Base-by-base conservation (phyloP, 106 monocot species). In the Dendrobium chrysotoxum region DNA sequence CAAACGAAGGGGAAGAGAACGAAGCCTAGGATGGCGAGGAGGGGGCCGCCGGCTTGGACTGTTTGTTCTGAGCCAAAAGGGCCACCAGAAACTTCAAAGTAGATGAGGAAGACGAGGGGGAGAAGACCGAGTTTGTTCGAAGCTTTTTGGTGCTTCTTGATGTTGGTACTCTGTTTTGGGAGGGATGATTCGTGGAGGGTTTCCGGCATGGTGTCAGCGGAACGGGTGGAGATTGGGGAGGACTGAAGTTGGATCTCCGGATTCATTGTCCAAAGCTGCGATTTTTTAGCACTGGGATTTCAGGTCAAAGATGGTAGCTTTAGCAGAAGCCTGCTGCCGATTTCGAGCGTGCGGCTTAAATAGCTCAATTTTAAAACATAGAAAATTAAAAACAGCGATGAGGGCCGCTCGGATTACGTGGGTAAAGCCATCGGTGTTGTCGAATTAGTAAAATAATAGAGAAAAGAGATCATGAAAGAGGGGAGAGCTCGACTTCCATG, bases 41-140 rank as follows among this genome's bases (percentile, higher is more conserved):
- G 88, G 2, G 92, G 82, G 17, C 95, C 95, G n/a, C 90, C 95
- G 40, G 90, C 86, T 3, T 40, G 39, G 35, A 95, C 95, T 18
- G 87, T 88, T 20, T 92, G 92, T 84, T 95, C 92, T 16, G 88
- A 84, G 31, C 95, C 90, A 81, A 90, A 95, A 7, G 95, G 95
- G 11, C 95, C 95, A 20, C 95, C 95, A 61, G 92, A 90, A 66
- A 95, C 92, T 84, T 95, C 95, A 79, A 95, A 95, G 84, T 81
- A 92, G 77, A 94, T 91, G 72, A 94, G 82, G 88, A 94, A 94
- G 81, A 91, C 88, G 40, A 94, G 88, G 28, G 94, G 94, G 61
- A 95, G n/a, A 0, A 92, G 84, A 11, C 88, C 88, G 31, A 95
- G 88, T 58, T 89, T 83, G 68, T 28, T 28, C 55, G 23, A 42